These are phyloP conservation scores for Paecilomyces variotii DNA, from an alignment of 2,329 filamentous ascomycete species.

Conservation along the genomic window DNA sequence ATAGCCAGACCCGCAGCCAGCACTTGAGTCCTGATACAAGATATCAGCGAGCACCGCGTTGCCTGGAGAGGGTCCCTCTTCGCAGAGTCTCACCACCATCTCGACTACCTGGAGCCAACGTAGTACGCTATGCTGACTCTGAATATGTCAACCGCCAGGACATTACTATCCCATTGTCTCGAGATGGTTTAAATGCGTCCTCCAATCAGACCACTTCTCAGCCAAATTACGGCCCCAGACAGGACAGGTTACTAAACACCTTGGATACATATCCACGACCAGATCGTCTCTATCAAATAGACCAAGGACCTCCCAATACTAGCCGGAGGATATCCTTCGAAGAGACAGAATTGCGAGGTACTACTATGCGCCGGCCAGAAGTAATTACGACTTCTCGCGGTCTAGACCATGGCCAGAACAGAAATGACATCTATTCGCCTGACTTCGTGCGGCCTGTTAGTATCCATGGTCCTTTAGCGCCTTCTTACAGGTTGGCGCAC, in stretches of 20 bases:
- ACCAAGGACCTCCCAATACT: background rate
- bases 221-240: background rate
- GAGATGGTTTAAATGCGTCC: background rate
- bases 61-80: slow-evolving; percentile 9
- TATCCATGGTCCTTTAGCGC: slow-evolving; percentile 13
- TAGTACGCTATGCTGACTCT: slow-evolving; percentile 4
- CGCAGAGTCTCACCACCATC: slow-evolving; percentile 7
- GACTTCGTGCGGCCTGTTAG: slow-evolving; percentile 30
- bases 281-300: background rate
- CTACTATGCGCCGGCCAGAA: slow-evolving; percentile 1
- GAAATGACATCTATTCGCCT: slow-evolving; percentile 15
- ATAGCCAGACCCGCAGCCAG: slow-evolving; percentile 14
- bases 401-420: slow-evolving; percentile 11
- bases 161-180: background rate
- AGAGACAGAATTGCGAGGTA: background rate
- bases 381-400: background rate
- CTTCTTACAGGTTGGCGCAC: slow-evolving; percentile 12
- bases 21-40: slow-evolving; percentile 14
- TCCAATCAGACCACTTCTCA: background rate
- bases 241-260: background rate
- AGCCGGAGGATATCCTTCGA: background rate
- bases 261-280: background rate
- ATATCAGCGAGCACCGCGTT: slow-evolving; percentile 10
- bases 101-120: slow-evolving; percentile 9
- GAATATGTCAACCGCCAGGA: background rate